phyloP scores from a whole-genome alignment of 177 flowering plant genomes.

The Tripterygium wilfordii region DNA sequence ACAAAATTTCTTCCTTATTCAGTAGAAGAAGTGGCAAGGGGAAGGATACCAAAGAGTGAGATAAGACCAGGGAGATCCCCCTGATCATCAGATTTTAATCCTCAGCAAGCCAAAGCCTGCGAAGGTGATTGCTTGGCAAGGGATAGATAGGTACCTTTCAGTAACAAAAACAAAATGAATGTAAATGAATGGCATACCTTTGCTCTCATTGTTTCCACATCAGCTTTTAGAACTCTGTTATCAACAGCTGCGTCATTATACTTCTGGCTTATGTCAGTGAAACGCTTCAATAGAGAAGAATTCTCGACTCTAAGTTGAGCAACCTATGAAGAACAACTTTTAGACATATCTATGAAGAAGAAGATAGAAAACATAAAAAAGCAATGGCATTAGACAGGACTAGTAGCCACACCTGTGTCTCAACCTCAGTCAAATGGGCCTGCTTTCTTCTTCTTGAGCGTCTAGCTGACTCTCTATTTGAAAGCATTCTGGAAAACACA shows the following conservation, averaged over 20 bases:
- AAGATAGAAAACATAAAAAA: neutral
- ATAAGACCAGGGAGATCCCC: too few relatives aligned
- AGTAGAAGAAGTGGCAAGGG: too few relatives aligned
- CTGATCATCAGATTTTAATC: too few relatives aligned
- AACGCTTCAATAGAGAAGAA: constrained; percentile 69
- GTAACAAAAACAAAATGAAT: too few relatives aligned
- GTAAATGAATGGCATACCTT: constrained; percentile 45
- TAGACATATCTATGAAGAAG: neutral
- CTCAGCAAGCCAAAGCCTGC: too few relatives aligned
- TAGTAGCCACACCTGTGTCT: constrained; percentile 81
- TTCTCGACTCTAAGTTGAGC: constrained; percentile 77
- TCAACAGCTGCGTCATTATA: constrained; percentile 92
- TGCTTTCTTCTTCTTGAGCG: constrained; percentile 97
- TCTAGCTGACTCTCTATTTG: constrained; percentile 96
- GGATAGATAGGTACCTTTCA: too few relatives aligned
- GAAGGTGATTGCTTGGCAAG: too few relatives aligned
- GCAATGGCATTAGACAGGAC: neutral
- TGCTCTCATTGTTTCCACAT: constrained; percentile 96
- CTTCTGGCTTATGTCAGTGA: constrained; percentile 70
- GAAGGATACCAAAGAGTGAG: too few relatives aligned
- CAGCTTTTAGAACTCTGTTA: constrained; percentile 93
- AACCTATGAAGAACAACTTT: constrained; percentile 38
- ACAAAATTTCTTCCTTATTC: too few relatives aligned
- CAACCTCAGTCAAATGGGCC: constrained; percentile 91
- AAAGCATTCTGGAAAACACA: constrained; percentile 71